A percentile compares a stretch with the other conserved stretches of the same genome.
Evolutionary conservation across 2,329 filamentous ascomycete genomes (phyloP).

Genomic region (Colletotrichum sp.): DNA sequence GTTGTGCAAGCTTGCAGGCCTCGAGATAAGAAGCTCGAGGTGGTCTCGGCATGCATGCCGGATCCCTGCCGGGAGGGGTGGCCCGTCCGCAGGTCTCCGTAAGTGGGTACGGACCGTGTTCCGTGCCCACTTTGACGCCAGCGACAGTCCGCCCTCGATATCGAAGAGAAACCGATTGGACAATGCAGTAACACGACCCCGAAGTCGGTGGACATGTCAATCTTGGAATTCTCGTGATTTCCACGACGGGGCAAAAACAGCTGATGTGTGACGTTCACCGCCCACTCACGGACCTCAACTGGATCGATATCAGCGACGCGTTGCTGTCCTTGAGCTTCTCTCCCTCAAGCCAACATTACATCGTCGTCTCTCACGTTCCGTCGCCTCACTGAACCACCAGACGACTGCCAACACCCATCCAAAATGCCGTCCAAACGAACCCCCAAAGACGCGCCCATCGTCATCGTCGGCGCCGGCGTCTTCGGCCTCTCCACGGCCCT

Average conservation of each 20-base stretch:
- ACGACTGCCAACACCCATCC: rapidly evolving
- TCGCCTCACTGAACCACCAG: rapidly evolving
- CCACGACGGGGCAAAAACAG: background rate
- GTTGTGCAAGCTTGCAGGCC: rapidly evolving
- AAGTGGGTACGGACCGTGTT: background rate
- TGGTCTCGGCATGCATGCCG: background rate
- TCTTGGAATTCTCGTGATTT: background rate
- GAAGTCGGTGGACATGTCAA: background rate
- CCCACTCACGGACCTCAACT: background rate
- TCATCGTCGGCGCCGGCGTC: slow-evolving; percentile 35
- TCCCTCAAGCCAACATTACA: rapidly evolving
- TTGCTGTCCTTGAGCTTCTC: rapidly evolving
- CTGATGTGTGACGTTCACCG: background rate
- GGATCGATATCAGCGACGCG: rapidly evolving
- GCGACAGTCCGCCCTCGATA: background rate
- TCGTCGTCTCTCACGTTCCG: rapidly evolving
- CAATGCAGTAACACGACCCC: background rate
- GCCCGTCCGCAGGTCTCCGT: background rate
- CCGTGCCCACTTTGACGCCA: background rate
- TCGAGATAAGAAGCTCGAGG: background rate
- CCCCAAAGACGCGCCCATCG: slow-evolving; percentile 23
- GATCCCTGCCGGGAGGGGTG: background rate
- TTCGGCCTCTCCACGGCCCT: slow-evolving; percentile 34
- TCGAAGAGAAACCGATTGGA: background rate
- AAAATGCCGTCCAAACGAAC: background rate